Percentiles rank a stretch among this genome's conserved stretches.
Evolutionary conservation across 1,139 yeast genomes (phyloP).

Genomic region (Sporopachydermia cereana): DNA sequence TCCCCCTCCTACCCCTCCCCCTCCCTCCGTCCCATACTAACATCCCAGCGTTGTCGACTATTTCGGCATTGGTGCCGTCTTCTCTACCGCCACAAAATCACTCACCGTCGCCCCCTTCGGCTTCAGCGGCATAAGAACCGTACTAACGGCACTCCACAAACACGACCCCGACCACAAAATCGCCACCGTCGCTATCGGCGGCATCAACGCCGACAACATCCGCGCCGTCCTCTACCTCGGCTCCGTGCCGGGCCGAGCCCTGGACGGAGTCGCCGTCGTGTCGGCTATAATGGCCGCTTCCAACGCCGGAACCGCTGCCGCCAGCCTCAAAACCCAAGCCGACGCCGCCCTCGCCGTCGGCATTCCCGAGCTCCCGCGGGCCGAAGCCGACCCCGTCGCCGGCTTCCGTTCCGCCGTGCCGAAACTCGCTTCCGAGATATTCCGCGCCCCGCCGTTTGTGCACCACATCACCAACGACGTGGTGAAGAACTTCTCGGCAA

Average conservation of each 20-base stretch:
- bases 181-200: constrained; percentile 76
- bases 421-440: constrained; percentile 14
- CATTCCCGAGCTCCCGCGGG: background rate
- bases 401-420: constrained; percentile 11
- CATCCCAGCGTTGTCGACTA: constrained; percentile 47
- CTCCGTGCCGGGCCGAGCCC: constrained; percentile 31
- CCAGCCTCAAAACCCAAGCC: constrained; percentile 17
- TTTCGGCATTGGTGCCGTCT: constrained; percentile 80
- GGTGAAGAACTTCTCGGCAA: constrained; percentile 84
- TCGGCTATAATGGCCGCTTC: constrained; percentile 70
- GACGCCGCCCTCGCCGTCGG: constrained; percentile 11
- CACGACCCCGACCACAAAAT: constrained; percentile 25
- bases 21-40: background rate
- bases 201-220: constrained; percentile 57
- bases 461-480: constrained; percentile 88
- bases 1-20: background rate
- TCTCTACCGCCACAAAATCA: constrained; percentile 61
- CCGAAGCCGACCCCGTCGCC: background rate
- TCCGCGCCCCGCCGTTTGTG: constrained; percentile 40
- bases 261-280: constrained; percentile 81
- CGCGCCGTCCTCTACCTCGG: constrained; percentile 44
- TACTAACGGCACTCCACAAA: constrained; percentile 38
- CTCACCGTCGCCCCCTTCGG: constrained; percentile 45
- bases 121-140: constrained; percentile 48
- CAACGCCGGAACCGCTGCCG: constrained; percentile 47